Conservation (phyloP, 345 rosid species). For the Odontarrhena argentea region DNA sequence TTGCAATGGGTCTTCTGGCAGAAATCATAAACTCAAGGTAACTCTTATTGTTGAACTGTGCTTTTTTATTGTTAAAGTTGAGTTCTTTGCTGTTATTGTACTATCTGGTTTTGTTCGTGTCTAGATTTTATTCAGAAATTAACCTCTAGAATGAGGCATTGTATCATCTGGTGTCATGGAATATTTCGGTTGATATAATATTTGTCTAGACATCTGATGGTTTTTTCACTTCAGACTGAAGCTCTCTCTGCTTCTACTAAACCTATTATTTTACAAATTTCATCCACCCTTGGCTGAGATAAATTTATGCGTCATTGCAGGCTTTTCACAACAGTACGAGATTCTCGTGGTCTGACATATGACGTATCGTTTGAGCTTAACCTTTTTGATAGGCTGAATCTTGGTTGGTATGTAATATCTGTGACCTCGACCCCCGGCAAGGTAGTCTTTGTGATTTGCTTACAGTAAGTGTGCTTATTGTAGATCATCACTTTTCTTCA, state of each 20-base stretch:
- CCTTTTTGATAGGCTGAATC: conserved; percentile 90
- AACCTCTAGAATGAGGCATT: neutral
- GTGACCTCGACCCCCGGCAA: conserved; percentile 97
- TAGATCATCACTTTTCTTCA: conserved; percentile 27
- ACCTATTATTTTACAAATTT: conserved; percentile 1
- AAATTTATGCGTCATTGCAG: conserved; percentile 44
- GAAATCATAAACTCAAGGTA: conserved; percentile 99
- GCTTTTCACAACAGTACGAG: conserved; percentile 98
- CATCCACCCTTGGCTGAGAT: neutral
- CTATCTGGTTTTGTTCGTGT: neutral
- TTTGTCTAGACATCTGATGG: conserved; percentile 7
- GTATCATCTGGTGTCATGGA: neutral
- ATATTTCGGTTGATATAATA: conserved; percentile 3
- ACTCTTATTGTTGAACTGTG: conserved; percentile 22
- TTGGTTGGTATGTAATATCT: conserved; percentile 99
- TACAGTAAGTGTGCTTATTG: conserved; percentile 10
- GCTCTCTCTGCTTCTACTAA: conserved; percentile 8
- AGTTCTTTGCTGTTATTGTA: conserved; percentile 8
- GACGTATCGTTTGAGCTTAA: conserved; percentile 98
- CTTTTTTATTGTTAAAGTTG: conserved; percentile 15
- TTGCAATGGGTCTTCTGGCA: conserved; percentile 90
- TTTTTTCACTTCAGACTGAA: conserved; percentile 10
- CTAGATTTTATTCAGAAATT: neutral
- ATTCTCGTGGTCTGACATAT: conserved; percentile 97
- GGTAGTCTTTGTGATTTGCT: conserved; percentile 50